Percentiles rank a stretch among this genome's conserved stretches.
phyloP scores from a whole-genome alignment of 2,329 filamentous ascomycete genomes.

The Hypoxylon sp. region DNA sequence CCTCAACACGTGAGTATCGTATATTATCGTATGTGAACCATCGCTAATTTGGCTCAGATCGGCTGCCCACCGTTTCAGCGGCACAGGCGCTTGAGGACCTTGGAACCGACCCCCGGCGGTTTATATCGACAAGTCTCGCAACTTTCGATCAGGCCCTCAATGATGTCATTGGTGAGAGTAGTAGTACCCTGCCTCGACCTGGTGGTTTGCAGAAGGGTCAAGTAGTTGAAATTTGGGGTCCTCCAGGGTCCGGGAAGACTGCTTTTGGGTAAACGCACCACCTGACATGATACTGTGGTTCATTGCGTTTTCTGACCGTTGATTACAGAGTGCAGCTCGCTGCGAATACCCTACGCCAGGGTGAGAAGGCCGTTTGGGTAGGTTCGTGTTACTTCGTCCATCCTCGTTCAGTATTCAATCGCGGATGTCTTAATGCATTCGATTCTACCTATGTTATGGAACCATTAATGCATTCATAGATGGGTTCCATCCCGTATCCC shows the following conservation, averaged over 20 bases:
- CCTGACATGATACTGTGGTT: neutral
- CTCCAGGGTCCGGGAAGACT: conserved; percentile 88
- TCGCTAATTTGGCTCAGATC: conserved; percentile 65
- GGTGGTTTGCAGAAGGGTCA: conserved; percentile 80
- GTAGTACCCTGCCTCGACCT: conserved; percentile 28
- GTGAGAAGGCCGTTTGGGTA: conserved; percentile 82
- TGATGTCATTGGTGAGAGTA: conserved; percentile 43
- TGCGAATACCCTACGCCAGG: conserved; percentile 71
- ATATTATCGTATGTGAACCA: conserved; percentile 2
- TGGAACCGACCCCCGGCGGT: conserved; percentile 62
- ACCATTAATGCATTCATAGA: conserved; percentile 46
- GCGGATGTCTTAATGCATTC: conserved; percentile 12
- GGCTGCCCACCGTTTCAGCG: conserved; percentile 81
- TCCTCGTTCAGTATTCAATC: conserved; percentile 16
- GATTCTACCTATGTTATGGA: conserved; percentile 15
- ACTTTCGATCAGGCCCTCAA: conserved; percentile 65
- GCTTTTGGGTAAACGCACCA: conserved; percentile 74
- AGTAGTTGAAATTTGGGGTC: conserved; percentile 89
- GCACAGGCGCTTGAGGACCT: conserved; percentile 77
- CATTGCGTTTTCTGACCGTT: conserved; percentile 28
- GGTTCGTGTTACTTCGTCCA: conserved; percentile 59
- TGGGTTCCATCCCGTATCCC: conserved; percentile 62
- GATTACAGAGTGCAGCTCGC: conserved; percentile 76
- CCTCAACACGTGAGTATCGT: conserved; percentile 61
- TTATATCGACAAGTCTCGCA: conserved; percentile 68